phyloP scores from a whole-genome alignment of 192 early-diverging fungal species.

The Coemansia sp. region DNA sequence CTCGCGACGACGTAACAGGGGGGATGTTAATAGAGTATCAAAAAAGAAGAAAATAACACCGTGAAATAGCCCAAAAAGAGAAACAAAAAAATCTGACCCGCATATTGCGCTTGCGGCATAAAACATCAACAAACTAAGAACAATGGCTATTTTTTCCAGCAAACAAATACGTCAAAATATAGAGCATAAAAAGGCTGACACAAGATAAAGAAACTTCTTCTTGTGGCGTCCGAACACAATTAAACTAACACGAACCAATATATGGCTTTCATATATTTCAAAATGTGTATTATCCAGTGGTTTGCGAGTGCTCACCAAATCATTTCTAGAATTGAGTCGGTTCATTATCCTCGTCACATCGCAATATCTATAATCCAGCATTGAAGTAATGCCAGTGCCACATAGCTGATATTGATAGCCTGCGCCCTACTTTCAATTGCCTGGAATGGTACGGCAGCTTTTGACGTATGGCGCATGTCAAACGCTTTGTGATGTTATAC shows the following conservation, averaged over 20 bases:
- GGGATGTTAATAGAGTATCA: background rate
- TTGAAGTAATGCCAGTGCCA: background rate
- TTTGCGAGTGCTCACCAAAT: background rate
- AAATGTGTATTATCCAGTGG: background rate
- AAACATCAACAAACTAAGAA: conserved; percentile 3
- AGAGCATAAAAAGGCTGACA: conserved; percentile 2
- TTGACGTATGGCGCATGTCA: background rate
- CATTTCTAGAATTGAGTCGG: background rate
- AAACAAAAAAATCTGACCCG: background rate
- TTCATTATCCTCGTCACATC: background rate
- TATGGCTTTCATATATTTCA: background rate
- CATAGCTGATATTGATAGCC: background rate
- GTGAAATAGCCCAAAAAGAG: background rate
- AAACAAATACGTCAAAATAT: conserved; percentile 1
- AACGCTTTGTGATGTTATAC: too few species aligned
- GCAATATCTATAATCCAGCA: background rate
- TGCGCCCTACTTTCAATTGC: background rate
- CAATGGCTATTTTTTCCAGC: background rate
- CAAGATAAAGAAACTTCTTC: background rate
- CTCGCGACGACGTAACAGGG: background rate
- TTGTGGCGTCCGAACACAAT: background rate
- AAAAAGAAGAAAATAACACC: background rate
- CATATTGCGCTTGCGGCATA: background rate
- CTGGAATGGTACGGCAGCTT: background rate
- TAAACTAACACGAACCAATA: background rate